These are phyloP conservation scores for Boletus subparvulus DNA, from an alignment of 768 basidiomycete genomes.

Conservation along the genomic window DNA sequence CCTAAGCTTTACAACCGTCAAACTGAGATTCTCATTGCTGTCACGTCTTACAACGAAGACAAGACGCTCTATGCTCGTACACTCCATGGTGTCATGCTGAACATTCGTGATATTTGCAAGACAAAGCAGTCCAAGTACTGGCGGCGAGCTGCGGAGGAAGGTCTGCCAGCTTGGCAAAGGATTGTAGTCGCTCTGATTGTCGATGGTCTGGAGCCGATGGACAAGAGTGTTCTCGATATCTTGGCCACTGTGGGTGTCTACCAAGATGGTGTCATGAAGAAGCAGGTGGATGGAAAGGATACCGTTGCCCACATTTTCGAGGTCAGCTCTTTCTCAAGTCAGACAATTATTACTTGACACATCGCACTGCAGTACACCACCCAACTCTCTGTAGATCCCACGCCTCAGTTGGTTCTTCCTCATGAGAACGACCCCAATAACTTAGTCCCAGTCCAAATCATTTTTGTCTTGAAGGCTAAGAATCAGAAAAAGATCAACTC, in stretches of 20 bases:
- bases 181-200: conserved; percentile 89
- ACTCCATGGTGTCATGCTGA: conserved; percentile 94
- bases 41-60: conserved; percentile 93
- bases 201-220: conserved; percentile 93
- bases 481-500: conserved; percentile 97
- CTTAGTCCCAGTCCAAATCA: conserved; percentile 89
- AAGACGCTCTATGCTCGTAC: conserved; percentile 90
- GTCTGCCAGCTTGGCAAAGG: conserved; percentile 85
- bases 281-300: conserved; percentile 83
- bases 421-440: conserved; percentile 89
- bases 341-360: conserved; percentile 3
- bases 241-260: conserved; percentile 90
- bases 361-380: conserved; percentile 76
- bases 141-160: conserved; percentile 79
- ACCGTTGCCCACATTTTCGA: conserved; percentile 95
- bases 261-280: conserved; percentile 95
- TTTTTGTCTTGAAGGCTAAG: conserved; percentile 88
- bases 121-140: conserved; percentile 94
- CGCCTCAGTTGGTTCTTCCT: conserved; percentile 88
- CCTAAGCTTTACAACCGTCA: conserved; percentile 82
- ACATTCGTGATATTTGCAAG: conserved; percentile 96
- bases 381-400: conserved; percentile 88
- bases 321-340: conserved; percentile 41
- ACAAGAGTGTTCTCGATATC: conserved; percentile 89
- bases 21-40: conserved; percentile 92